Evolutionary conservation across 768 basidiomycete species (phyloP).

Genomic region (Lyophyllum atratum): DNA sequence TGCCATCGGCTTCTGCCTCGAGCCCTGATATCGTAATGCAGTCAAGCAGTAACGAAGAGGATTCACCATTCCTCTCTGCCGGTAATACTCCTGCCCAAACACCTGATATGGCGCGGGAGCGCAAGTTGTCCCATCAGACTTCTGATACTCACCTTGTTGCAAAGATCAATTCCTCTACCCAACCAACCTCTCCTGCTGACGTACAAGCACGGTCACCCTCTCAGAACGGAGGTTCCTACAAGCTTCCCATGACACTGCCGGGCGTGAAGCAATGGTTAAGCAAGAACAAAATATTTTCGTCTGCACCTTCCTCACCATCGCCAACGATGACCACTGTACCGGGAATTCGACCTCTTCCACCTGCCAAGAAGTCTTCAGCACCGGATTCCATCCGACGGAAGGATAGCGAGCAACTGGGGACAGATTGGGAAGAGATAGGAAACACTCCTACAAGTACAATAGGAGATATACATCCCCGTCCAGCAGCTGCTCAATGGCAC

Average conservation of each 20-base stretch:
- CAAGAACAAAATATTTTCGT: constrained; percentile 54
- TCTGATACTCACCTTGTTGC: constrained; percentile 67
- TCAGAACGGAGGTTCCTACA: constrained; percentile 38
- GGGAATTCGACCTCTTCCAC: constrained; percentile 36
- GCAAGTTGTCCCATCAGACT: constrained; percentile 65
- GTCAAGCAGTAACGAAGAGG: constrained; percentile 50
- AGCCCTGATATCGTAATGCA: constrained; percentile 45
- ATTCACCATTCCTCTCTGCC: constrained; percentile 41
- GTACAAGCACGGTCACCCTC: constrained; percentile 38
- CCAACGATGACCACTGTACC: constrained; percentile 20
- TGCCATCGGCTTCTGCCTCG: constrained; percentile 46
- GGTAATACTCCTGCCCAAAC: constrained; percentile 50
- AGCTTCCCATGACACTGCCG: constrained; percentile 74
- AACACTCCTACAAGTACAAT: constrained; percentile 51
- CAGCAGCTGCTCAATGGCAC: not conserved
- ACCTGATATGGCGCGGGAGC: constrained; percentile 55
- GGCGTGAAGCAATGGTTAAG: constrained; percentile 83
- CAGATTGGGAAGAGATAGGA: constrained; percentile 69
- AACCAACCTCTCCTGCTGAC: constrained; percentile 46
- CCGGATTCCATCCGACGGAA: constrained; percentile 67
- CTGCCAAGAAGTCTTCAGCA: constrained; percentile 63
- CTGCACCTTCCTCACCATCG: constrained; percentile 33
- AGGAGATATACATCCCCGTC: constrained; percentile 32
- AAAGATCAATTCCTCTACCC: constrained; percentile 49
- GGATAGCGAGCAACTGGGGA: constrained; percentile 48